Conservation (phyloP, 2,329 filamentous ascomycete genomes). For the Beauveria pseudobassiana region DNA sequence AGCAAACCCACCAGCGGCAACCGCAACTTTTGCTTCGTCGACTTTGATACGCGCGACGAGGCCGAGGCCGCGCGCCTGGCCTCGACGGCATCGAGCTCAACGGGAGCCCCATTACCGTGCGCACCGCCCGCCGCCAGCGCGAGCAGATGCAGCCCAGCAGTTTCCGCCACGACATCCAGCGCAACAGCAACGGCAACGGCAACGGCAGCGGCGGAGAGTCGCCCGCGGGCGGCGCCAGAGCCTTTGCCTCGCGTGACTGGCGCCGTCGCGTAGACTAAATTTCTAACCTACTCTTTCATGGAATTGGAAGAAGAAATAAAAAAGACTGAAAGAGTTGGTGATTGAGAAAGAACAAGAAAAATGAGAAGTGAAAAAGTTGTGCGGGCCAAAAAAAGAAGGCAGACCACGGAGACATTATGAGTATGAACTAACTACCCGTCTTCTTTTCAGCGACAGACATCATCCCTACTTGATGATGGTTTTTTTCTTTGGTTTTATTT, state of each 20-base stretch:
- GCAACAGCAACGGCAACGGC: background rate
- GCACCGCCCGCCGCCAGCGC: conserved; percentile 8
- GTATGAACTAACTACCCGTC: background rate
- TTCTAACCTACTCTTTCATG: too few species aligned
- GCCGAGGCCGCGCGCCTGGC: conserved; percentile 42
- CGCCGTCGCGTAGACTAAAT: conserved; percentile 9
- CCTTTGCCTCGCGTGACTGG: conserved; percentile 10
- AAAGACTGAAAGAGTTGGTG: too few species aligned
- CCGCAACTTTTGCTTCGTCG: conserved; percentile 60
- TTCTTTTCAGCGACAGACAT: conserved; percentile 1
- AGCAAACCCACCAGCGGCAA: conserved; percentile 44
- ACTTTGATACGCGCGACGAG: conserved; percentile 48
- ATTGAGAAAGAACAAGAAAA: background rate
- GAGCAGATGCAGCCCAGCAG: background rate
- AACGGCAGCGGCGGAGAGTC: background rate
- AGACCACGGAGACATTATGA: background rate
- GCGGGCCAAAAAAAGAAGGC: background rate
- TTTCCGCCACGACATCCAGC: conserved; percentile 6
- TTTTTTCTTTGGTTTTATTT: background rate
- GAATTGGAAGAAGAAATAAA: background rate
- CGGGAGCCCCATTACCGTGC: conserved; percentile 14
- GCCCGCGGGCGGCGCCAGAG: background rate
- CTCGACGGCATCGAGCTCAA: conserved; percentile 28
- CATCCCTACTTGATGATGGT: background rate
- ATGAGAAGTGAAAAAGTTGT: background rate